phyloP scores from a whole-genome alignment of 2,329 filamentous ascomycete species.

The Colletotrichum graminicola region DNA sequence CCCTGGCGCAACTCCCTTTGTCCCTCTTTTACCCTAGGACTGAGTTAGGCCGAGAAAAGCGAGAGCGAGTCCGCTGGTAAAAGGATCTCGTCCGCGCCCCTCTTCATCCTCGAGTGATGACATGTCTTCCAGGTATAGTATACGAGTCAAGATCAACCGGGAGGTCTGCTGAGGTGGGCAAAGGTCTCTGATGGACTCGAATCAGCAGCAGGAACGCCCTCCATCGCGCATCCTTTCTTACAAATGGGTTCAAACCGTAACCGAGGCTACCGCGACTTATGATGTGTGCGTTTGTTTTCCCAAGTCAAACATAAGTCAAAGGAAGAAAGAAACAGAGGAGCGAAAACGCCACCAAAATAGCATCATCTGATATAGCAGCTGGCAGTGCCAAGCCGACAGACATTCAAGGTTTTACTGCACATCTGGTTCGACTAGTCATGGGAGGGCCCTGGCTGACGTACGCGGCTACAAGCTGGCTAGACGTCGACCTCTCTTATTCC shows the following conservation, averaged over 20 bases:
- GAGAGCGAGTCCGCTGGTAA: not conserved
- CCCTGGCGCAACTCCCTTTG: not conserved
- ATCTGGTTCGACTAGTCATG: not conserved
- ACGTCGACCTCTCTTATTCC: slow-evolving; percentile 34
- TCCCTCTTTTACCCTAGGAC: not conserved
- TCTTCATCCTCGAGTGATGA: slow-evolving; percentile 20
- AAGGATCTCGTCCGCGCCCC: not conserved
- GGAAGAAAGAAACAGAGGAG: not conserved
- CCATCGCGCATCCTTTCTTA: slow-evolving; percentile 22
- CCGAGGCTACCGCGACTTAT: slow-evolving; percentile 21
- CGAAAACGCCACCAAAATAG: not conserved
- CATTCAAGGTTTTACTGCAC: not conserved
- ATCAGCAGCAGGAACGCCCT: slow-evolving; percentile 16
- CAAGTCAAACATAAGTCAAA: slow-evolving; percentile 3
- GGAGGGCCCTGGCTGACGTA: not conserved
- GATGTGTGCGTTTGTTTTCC: not conserved
- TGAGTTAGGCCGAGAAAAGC: not conserved
- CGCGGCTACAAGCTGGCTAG: not conserved
- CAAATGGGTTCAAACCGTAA: slow-evolving; percentile 4
- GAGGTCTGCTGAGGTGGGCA: slow-evolving; percentile 31
- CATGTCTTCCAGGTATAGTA: slow-evolving; percentile 25
- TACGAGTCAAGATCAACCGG: slow-evolving; percentile 26
- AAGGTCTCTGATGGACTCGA: not conserved
- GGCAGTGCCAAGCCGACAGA: not conserved
- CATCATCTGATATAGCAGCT: not conserved